Evolutionary conservation across 176 grass and related monocot species (phyloP), one percentile per base, ranked within the genome.

Genomic region (sorghum (Sorghum bicolor)): DNA sequence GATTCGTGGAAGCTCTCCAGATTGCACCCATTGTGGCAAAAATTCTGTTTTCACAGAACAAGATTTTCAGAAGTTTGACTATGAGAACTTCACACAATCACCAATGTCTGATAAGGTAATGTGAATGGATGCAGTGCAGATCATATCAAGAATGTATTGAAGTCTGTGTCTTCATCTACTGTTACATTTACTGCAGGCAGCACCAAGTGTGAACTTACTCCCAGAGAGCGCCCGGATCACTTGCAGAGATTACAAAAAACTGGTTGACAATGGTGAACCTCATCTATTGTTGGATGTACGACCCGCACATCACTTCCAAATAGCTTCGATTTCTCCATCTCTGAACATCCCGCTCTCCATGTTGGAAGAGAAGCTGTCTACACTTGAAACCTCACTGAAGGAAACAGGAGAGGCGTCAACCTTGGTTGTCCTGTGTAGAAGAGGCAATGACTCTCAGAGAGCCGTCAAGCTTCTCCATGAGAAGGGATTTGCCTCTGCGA

Each of bases 21-120:
- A 60, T 62, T 96, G 93, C 90, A 85, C 61, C 7, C 37, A 92
- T 75, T 99, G 96, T 87, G 83, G 83, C 36, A 84, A 92, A 75
- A 92, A 90, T 86, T 84, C 93, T 11, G 53, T 40, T 84, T 94
- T 96, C 75, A 92, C 81, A 7, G 37, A 81, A 87, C 45, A 87
- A 73, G 75, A 83, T 41, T 99, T 99, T 87, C 53, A 87, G 78
- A 94, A 55, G 57, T 99, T 96, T 87, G 93, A 99, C 83, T 99
- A 96, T 81, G 96, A 96, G 75, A 87, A 39, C 30, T 96, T 94
- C 83, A 96, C 91, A 26, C 89, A 96, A 30, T 96, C 96, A 29
- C 93, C 96, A 28, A 94, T 96, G 93, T 99, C 93, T 55, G 91
- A 90, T 80, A 93, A 80, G 91, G 93, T 99, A 94, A 55, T 82